Percentiles rank a stretch among this genome's conserved stretches.
phyloP scores from a whole-genome alignment of 176 grass and related monocot genomes.

The Carex kokanica region DNA sequence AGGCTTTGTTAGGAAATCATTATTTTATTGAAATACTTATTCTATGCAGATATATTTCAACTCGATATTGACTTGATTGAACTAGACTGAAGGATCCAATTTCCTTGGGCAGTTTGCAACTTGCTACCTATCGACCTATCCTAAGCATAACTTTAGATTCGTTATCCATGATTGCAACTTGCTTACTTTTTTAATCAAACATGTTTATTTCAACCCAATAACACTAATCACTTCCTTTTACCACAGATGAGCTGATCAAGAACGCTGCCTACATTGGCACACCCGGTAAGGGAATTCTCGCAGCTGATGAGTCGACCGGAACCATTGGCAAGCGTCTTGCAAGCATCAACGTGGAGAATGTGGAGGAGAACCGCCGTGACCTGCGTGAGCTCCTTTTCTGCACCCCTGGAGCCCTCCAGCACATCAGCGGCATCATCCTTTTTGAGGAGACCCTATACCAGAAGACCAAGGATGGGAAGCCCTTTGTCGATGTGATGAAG shows the following conservation, averaged over 20 bases:
- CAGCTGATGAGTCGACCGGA: slow-evolving; percentile 81
- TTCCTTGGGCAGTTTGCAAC: not conserved
- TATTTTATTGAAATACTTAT: not conserved
- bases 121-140: not conserved
- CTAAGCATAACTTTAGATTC: not conserved
- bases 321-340: slow-evolving; percentile 82
- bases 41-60: not conserved
- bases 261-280: slow-evolving; percentile 85
- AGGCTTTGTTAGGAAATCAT: too few species aligned
- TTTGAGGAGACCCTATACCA: slow-evolving; percentile 95
- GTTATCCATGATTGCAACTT: not conserved
- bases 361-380: slow-evolving; percentile 75
- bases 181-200: not conserved
- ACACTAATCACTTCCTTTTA: not conserved
- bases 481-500: slow-evolving; percentile 66
- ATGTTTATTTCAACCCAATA: not conserved
- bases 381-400: slow-evolving; percentile 87
- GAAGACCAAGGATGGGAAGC: slow-evolving; percentile 85
- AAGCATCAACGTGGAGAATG: slow-evolving; percentile 87
- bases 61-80: not conserved
- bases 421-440: slow-evolving; percentile 67
- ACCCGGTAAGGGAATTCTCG: slow-evolving; percentile 85
- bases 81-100: not conserved
- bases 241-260: slow-evolving; percentile 85
- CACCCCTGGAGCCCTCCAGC: slow-evolving; percentile 56